Percentiles rank a stretch among this genome's conserved stretches.
These are phyloP conservation scores for Allium fistulosum DNA, from an alignment of 106 monocot genomes.

Conservation along the genomic window DNA sequence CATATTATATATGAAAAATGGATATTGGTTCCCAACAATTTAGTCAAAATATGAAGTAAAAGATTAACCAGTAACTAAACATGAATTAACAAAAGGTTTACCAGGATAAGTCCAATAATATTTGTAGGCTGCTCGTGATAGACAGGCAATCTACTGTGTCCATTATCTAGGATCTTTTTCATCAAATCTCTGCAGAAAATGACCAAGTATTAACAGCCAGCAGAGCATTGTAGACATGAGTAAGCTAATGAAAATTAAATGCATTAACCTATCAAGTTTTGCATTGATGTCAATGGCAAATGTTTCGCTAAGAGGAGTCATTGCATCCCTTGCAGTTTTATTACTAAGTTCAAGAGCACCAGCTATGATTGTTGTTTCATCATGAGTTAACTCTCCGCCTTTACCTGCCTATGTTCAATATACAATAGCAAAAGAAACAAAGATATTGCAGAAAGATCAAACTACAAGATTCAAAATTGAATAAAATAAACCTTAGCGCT, in stretches of 20 bases:
- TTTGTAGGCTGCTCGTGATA: constrained; percentile 78
- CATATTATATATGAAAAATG: too few species aligned
- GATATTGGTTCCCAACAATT: too few species aligned
- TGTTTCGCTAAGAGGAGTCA: constrained; percentile 82
- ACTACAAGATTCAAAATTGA: neutral
- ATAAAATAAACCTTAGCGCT: neutral
- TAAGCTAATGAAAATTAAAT: neutral
- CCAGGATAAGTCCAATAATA: constrained; percentile 93
- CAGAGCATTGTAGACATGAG: too few species aligned
- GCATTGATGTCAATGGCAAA: constrained; percentile 92
- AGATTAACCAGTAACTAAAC: too few species aligned
- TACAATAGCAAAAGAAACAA: neutral
- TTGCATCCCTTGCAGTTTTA: constrained; percentile 81
- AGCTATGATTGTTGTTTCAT: constrained; percentile 98
- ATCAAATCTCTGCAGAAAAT: constrained; percentile 47
- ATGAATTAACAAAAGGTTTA: constrained; percentile 7
- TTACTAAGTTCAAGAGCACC: constrained; percentile 88
- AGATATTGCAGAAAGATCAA: neutral
- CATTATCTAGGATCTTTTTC: constrained; percentile 76
- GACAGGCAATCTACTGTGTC: constrained; percentile 95
- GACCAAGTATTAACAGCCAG: too few species aligned
- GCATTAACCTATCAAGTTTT: constrained; percentile 62
- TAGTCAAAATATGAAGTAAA: too few species aligned
- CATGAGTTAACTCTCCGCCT: constrained; percentile 98
- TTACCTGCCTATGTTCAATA: constrained; percentile 75